A percentile compares a stretch with the other conserved stretches of the same genome.
Evolutionary conservation across 768 basidiomycete species (phyloP).

Genomic region (Psilocybe sp.): DNA sequence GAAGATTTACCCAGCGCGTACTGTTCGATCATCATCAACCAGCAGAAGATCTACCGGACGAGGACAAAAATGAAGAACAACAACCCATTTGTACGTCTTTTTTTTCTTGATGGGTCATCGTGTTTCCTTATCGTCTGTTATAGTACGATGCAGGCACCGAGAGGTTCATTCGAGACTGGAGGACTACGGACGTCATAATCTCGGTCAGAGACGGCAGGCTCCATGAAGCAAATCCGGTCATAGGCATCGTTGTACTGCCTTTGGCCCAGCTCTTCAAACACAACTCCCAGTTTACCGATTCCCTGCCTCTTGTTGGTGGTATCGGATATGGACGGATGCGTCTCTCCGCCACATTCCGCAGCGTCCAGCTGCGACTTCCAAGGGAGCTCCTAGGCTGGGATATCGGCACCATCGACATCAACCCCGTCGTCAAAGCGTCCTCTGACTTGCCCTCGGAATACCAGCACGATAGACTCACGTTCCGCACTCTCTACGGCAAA

Average conservation of each 20-base stretch:
- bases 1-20: conserved; percentile 65
- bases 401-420: conserved; percentile 61
- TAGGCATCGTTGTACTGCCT: conserved; percentile 66
- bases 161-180: conserved; percentile 64
- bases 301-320: conserved; percentile 67
- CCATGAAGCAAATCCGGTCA: conserved; percentile 62
- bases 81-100: conserved; percentile 39
- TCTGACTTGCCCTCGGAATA: conserved; percentile 31
- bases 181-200: conserved; percentile 55
- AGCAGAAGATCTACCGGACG: conserved; percentile 42
- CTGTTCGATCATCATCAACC: conserved; percentile 46
- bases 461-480: conserved; percentile 34
- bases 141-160: conserved; percentile 67
- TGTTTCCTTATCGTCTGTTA: background rate
- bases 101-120: background rate
- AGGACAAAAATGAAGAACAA: conserved; percentile 43
- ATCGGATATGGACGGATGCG: conserved; percentile 65
- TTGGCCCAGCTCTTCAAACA: conserved; percentile 43
- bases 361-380: conserved; percentile 58
- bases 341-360: conserved; percentile 66
- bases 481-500: conserved; percentile 36
- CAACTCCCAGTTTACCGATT: conserved; percentile 52
- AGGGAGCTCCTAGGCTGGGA: conserved; percentile 64
- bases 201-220: conserved; percentile 60
- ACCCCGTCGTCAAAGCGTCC: conserved; percentile 26